phyloP scores from a whole-genome alignment of 805 yeast genomes.

The Starmera pachycereana region DNA sequence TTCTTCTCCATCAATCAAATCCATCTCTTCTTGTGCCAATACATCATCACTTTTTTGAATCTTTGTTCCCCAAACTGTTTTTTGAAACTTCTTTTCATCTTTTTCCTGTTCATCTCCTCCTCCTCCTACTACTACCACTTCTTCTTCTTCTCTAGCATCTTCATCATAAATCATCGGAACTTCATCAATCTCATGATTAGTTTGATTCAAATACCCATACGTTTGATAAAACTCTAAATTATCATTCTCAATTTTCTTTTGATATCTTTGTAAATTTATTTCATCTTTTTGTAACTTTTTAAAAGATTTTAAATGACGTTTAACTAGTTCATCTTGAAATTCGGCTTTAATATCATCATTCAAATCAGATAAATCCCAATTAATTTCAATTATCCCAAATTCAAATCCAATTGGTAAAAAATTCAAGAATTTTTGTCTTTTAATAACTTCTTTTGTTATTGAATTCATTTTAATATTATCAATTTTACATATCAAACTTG shows the following conservation, averaged over 20 bases:
- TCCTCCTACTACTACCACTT: too few species aligned
- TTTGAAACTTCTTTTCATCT: conserved; percentile 23
- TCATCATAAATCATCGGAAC: conserved; percentile 21
- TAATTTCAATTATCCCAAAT: conserved; percentile 73
- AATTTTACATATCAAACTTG: conserved; percentile 45
- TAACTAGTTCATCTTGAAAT: conserved; percentile 46
- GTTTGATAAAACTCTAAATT: conserved; percentile 46
- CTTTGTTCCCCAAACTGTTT: conserved; percentile 73
- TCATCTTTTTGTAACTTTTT: conserved; percentile 51
- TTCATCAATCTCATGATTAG: conserved; percentile 28
- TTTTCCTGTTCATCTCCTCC: conserved; percentile 1
- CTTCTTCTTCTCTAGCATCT: conserved; percentile 7
- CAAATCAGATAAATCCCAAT: conserved; percentile 48
- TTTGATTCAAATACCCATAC: conserved; percentile 29
- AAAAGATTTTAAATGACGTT: conserved; percentile 41
- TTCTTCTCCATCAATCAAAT: conserved; percentile 21
- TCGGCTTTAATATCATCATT: conserved; percentile 32
- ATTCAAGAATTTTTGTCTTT: conserved; percentile 61
- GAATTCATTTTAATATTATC: conserved; percentile 53
- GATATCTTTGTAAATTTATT: conserved; percentile 42
- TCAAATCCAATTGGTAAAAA: conserved; percentile 83
- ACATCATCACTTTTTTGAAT: conserved; percentile 22
- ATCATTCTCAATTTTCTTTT: conserved; percentile 46
- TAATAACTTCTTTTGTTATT: conserved; percentile 43
- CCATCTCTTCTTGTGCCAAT: conserved; percentile 20